Evolutionary conservation across 306 rosid species (phyloP), one percentile per base, ranked within the genome.

Genomic region (Malus sieversii): DNA sequence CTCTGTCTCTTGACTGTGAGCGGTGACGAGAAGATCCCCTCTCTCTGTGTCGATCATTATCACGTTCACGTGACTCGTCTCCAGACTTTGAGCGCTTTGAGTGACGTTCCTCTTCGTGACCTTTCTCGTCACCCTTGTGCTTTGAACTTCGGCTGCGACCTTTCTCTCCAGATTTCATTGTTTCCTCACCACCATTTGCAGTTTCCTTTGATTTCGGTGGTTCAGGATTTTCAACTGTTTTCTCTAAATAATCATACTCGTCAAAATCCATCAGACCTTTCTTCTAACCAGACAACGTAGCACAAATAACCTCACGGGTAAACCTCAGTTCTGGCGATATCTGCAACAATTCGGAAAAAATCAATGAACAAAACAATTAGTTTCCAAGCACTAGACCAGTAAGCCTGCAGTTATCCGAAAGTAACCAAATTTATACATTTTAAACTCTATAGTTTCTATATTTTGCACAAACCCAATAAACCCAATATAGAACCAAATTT

Each of bases 171-270:
- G 88, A 82, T 48, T 86, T 85, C 66, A 72, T 70, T 66, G 57
- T 69, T 63, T 68, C 87, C 52, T 86, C 86, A 5, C 90, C 63
- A 22, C 91, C 96, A 79, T 86, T 81, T 10, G 53, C 70, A 25
- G 78, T 72, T 51, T 89, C 86, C 78, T 87, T 89, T 33, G 45
- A 75, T 63, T 74, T 85, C 52, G 33, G 75, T 32, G 81, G 72
- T 75, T 94, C 88, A 22, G 88, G 87, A 64, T 87, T 84, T 66
- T 92, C 93, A 78, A 95, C 98, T 10, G 93, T 79, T 48, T 92
- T 89, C 87, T 95, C 99, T 76, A 95, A 83, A 75, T 95, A 95
- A 13, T 95, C 97, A 32, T 95, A 95, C 71, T 92, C 99, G 44
- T 95, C 99, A 60, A 95, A 95, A 83, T 92, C 99, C 97, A 88